Percentiles rank a stretch among this genome's conserved stretches.
These are phyloP conservation scores for Daldinia grandis DNA, from an alignment of 495 filamentous ascomycete genomes.

Conservation along the genomic window DNA sequence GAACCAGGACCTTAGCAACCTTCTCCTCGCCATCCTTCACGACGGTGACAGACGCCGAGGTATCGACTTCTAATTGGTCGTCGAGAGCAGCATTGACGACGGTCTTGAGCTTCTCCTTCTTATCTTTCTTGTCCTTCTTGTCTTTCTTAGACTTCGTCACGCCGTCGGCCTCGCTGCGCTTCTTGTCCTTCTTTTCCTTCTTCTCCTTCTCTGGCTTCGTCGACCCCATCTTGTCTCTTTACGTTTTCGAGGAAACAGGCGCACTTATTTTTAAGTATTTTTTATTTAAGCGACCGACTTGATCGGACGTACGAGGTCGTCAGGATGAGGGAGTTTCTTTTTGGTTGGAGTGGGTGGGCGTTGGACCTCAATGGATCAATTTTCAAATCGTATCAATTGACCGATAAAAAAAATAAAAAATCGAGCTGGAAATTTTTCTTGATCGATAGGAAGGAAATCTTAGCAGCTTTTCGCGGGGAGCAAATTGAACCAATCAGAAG, in stretches of 20 bases:
- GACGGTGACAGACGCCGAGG: constrained; percentile 46
- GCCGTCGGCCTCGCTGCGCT: constrained; percentile 77
- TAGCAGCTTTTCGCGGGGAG: constrained; percentile 30
- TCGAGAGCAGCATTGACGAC: constrained; percentile 63
- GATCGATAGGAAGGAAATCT: constrained; percentile 6
- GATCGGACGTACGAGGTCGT: not conserved
- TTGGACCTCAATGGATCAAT: constrained; percentile 17
- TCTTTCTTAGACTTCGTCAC: constrained; percentile 75
- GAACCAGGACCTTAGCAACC: constrained; percentile 57
- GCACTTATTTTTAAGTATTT: no score
- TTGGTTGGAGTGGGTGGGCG: constrained; percentile 12
- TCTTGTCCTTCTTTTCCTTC: constrained; percentile 83
- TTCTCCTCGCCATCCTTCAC: constrained; percentile 55
- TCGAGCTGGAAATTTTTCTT: constrained; percentile 32
- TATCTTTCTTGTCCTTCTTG: constrained; percentile 75
- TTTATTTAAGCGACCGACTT: not conserved
- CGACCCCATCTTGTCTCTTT: constrained; percentile 39
- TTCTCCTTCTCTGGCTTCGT: constrained; percentile 68
- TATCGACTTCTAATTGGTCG: constrained; percentile 46
- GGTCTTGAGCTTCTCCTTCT: constrained; percentile 67
- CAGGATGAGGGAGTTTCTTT: not conserved
- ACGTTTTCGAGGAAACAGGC: not conserved
- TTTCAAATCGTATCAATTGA: constrained; percentile 30
- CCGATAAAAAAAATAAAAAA: constrained; percentile 33
- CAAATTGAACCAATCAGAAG: constrained; percentile 26